Base-by-base conservation (phyloP, 495 filamentous ascomycete species). In the Penicillium cataractarum region DNA sequence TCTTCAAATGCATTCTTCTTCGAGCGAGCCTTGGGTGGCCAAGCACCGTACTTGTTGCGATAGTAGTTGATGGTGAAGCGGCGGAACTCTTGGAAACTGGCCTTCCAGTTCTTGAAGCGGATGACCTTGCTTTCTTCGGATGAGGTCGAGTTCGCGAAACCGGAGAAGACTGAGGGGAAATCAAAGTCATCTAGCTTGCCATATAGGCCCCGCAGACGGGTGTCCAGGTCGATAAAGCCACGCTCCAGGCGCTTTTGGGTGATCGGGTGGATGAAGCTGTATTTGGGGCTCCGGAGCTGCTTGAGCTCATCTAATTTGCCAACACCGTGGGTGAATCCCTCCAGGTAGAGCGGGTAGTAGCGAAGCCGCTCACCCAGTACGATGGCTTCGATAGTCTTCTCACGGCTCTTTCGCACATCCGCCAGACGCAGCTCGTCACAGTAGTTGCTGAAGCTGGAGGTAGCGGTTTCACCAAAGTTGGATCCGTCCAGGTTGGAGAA, bases 1-100 rank as follows among this genome's bases (percentile, higher is more conserved):
- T 92, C 92, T 19, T 90, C 89, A 50, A 96, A 95, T 12, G 88
- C 83, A 68, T 97, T 97, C 81, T 97, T 97, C 81, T 97, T 97
- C 40, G 87, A 92, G 54, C 82, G 86, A 0, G 92, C 92, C 72
- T 93, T 95, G 37, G 96, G 95, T 21, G 96, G 93, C 95, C 95
- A 99, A 55, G 89, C 88, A 40, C 96, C 96, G 70, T 96, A 96
- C 54, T 86, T 84, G 51, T 86, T 76, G 68, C 92, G 92, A 74
- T 95, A 96, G 76, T 92, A 90, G 53, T 80, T 78, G 53, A 97
- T 79, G 17, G 90, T 83, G 63, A 90, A 89, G 58, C 86, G 89
- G 37, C 92, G 85, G 82, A 92, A 90, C 27, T 86, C 82, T 49
- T 82, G 75, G 71, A 94, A 97, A 1, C 86, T 80, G 1, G 77